Conservation (phyloP, 2,329 filamentous ascomycete species). For the Penicillium sclerotiorum region DNA sequence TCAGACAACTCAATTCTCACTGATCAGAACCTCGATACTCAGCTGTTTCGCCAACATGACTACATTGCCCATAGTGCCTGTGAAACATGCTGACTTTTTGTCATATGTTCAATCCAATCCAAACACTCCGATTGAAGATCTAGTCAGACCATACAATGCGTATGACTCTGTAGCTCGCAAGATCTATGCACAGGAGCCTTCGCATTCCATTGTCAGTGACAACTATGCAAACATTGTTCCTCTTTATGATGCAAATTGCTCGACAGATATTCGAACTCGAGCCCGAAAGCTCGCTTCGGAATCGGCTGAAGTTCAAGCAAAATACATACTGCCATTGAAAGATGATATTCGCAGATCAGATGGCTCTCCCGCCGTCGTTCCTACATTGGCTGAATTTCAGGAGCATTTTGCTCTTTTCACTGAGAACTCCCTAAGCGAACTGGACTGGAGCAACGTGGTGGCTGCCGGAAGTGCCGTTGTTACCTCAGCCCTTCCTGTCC, state of each 20-base stretch:
- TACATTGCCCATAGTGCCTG: constrained; percentile 16
- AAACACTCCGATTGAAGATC: constrained; percentile 29
- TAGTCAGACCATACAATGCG: constrained; percentile 40
- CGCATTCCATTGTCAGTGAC: constrained; percentile 31
- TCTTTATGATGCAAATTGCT: constrained; percentile 31
- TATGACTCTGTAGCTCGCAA: constrained; percentile 41
- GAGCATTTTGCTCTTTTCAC: constrained; percentile 81
- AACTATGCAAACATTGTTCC: constrained; percentile 40
- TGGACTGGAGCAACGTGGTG: constrained; percentile 82
- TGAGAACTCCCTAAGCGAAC: constrained; percentile 72
- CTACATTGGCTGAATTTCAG: constrained; percentile 69
- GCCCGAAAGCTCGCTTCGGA: constrained; percentile 38
- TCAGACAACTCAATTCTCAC: too few relatives aligned
- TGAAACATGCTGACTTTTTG: constrained; percentile 32
- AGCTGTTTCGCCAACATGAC: neutral
- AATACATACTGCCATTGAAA: constrained; percentile 38
- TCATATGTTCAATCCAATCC: constrained; percentile 28
- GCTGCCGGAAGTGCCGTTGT: constrained; percentile 80
- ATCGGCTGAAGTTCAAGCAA: constrained; percentile 30
- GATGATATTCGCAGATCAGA: constrained; percentile 61
- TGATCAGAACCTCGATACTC: too few relatives aligned
- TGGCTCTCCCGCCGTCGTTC: constrained; percentile 69
- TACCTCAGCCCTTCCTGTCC: constrained; percentile 74
- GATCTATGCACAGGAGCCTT: constrained; percentile 43
- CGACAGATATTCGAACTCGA: constrained; percentile 30